Evolutionary conservation across 345 rosid genomes (phyloP).

Genomic region (Citrus medica): DNA sequence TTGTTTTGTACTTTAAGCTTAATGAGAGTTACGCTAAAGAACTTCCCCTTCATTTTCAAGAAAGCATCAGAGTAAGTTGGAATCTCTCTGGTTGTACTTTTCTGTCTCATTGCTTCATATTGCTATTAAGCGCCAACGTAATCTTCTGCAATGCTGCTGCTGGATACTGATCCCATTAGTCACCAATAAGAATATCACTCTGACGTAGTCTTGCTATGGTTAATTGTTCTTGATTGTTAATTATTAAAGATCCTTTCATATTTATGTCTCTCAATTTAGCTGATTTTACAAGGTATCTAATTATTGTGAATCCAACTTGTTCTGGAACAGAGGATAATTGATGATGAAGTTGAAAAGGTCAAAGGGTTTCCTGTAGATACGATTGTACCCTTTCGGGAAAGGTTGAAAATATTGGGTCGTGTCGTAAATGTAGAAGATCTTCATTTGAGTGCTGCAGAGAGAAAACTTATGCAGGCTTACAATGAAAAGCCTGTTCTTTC

Average conservation of each 20-base stretch:
- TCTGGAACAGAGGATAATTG: conserved; percentile 59
- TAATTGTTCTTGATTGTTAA: neutral
- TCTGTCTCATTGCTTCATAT: neutral
- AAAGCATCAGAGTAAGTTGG: conserved; percentile 41
- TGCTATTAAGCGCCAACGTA: neutral
- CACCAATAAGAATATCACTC: neutral
- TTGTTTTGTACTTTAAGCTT: conserved; percentile 56
- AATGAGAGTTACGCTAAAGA: conserved; percentile 45
- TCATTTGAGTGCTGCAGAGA: conserved; percentile 83
- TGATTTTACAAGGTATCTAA: conserved; percentile 5
- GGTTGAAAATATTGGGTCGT: conserved; percentile 93
- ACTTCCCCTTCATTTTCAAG: conserved; percentile 43
- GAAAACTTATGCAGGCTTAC: conserved; percentile 92
- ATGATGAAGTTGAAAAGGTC: conserved; percentile 91
- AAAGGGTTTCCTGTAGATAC: conserved; percentile 84
- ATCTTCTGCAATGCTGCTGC: neutral
- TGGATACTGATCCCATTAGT: neutral
- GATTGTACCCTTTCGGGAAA: conserved; percentile 69
- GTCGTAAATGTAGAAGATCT: conserved; percentile 91
- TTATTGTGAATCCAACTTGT: neutral
- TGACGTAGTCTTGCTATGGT: neutral
- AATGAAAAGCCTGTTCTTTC: conserved; percentile 99
- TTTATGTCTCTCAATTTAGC: neutral
- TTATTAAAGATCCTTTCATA: neutral
- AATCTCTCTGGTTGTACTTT: neutral